phyloP scores from a whole-genome alignment of 2,329 filamentous ascomycete genomes.

The Coniochaeta ligniaria region DNA sequence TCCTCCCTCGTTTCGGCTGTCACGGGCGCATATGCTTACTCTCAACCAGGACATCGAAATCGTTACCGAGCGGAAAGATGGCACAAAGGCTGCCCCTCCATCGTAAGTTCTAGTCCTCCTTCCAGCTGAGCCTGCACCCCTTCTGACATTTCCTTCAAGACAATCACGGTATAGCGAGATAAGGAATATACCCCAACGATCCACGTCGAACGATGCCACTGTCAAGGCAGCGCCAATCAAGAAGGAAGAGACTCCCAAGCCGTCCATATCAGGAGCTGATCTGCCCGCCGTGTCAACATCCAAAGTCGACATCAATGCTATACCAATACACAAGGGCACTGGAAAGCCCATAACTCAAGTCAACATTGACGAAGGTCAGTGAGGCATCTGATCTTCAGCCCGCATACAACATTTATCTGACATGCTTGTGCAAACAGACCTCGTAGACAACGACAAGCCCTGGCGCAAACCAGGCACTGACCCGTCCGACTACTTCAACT shows the following conservation, averaged over 20 bases:
- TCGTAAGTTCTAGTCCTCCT: conserved; percentile 34
- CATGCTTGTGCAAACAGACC: conserved; percentile 33
- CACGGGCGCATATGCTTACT: neutral
- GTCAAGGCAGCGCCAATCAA: conserved; percentile 38
- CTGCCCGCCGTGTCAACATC: conserved; percentile 65
- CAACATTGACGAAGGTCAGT: conserved; percentile 60
- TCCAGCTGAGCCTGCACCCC: neutral
- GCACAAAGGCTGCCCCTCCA: conserved; percentile 51
- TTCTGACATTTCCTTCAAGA: conserved; percentile 23
- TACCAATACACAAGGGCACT: conserved; percentile 68
- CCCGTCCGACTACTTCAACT: conserved; percentile 97
- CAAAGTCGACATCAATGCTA: conserved; percentile 75
- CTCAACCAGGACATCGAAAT: conserved; percentile 55
- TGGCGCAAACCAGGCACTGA: conserved; percentile 95
- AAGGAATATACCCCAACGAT: conserved; percentile 55
- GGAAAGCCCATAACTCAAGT: conserved; percentile 77
- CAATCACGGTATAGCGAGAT: conserved; percentile 59
- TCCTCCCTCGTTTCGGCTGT: too few species aligned
- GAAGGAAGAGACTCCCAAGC: conserved; percentile 30
- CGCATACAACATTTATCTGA: neutral
- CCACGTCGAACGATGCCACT: conserved; percentile 42
- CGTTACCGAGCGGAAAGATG: conserved; percentile 60
- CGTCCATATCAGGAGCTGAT: conserved; percentile 14
- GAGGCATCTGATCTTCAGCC: neutral
- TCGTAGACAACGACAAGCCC: conserved; percentile 79